Evolutionary conservation across 2,329 filamentous ascomycete genomes (phyloP).

Genomic region (Aureobasidium musti): DNA sequence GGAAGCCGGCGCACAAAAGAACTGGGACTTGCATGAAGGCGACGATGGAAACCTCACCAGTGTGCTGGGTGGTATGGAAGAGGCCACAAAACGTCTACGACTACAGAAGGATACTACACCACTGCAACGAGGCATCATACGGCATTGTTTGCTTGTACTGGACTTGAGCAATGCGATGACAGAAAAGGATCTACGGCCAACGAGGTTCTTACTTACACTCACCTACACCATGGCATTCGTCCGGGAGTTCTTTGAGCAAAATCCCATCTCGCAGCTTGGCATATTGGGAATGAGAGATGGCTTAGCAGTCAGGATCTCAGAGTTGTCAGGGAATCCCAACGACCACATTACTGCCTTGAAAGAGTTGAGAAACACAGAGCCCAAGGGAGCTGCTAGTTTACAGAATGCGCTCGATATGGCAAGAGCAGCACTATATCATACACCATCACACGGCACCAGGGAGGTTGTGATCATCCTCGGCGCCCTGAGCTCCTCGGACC

Average conservation of each 20-base stretch:
- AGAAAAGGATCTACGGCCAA: constrained; percentile 92
- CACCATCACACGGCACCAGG: constrained; percentile 87
- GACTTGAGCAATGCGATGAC: constrained; percentile 93
- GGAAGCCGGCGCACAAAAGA: constrained; percentile 40
- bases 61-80: constrained; percentile 42
- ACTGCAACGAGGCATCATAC: constrained; percentile 92
- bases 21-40: constrained; percentile 41
- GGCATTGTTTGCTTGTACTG: constrained; percentile 87
- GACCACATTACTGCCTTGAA: constrained; percentile 81
- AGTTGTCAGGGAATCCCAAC: constrained; percentile 87
- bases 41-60: constrained; percentile 41
- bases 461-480: constrained; percentile 93
- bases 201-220: constrained; percentile 77
- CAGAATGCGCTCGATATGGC: constrained; percentile 98
- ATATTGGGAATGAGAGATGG: constrained; percentile 94
- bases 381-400: constrained; percentile 58
- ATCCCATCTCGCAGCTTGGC: constrained; percentile 93
- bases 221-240: constrained; percentile 86
- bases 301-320: constrained; percentile 78
- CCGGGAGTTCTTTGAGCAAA: constrained; percentile 95
- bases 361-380: constrained; percentile 51
- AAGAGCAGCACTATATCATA: constrained; percentile 85
- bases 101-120: constrained; percentile 92
- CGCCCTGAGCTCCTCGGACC: constrained; percentile 85
- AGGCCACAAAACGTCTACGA: constrained; percentile 52